These are phyloP conservation scores for Tulasnella sp. DNA, from an alignment of 768 basidiomycete species.

Conservation along the genomic window DNA sequence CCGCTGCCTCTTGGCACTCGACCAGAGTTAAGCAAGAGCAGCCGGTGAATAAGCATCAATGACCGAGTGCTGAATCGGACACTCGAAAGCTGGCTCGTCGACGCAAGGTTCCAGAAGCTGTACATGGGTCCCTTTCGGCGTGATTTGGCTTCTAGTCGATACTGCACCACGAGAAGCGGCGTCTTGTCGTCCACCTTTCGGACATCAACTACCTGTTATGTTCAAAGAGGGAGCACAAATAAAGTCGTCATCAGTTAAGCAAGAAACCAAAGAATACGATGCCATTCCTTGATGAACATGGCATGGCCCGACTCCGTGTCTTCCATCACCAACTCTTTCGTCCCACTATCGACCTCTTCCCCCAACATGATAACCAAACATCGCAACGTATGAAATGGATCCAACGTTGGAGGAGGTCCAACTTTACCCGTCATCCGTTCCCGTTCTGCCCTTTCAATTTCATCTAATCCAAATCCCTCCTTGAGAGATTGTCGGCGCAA, in stretches of 20 bases:
- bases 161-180: neutral
- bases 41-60: neutral
- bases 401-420: neutral
- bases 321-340: neutral
- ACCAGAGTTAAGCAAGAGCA: neutral
- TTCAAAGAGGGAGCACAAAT: neutral
- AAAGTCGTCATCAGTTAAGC: neutral
- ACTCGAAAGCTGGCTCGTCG: neutral
- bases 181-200: neutral
- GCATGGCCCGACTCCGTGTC: neutral
- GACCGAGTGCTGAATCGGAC: neutral
- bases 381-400: neutral
- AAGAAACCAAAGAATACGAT: neutral
- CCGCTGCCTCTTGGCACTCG: neutral
- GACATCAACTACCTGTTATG: neutral
- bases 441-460: neutral
- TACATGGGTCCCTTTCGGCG: neutral
- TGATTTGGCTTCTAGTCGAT: neutral
- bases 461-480: neutral
- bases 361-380: neutral
- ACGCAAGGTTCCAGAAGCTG: neutral
- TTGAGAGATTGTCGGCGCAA: neutral
- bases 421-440: neutral
- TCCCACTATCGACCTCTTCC: neutral
- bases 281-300: neutral